phyloP scores from a whole-genome alignment of 495 filamentous ascomycete species.

The Neurospora sublineolata region DNA sequence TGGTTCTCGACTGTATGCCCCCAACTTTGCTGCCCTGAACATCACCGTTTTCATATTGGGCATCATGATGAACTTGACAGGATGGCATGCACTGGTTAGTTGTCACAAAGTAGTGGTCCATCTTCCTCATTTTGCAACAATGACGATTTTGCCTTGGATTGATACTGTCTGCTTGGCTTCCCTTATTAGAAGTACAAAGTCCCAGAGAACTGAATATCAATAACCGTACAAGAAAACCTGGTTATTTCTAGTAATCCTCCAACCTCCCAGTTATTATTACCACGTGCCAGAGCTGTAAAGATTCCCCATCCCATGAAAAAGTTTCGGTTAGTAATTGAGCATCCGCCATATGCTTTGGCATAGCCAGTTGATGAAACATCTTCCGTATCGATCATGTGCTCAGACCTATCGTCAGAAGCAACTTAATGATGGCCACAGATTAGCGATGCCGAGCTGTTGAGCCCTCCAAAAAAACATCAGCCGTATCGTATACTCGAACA shows the following conservation, averaged over 20 bases:
- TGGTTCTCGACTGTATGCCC: background rate
- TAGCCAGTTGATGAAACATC: constrained; percentile 4
- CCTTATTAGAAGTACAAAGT: constrained; percentile 12
- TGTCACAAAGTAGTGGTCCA: background rate
- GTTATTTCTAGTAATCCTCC: constrained; percentile 12
- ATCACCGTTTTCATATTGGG: background rate
- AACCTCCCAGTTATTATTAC: constrained; percentile 12
- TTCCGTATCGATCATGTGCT: constrained; percentile 17
- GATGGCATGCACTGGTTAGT: background rate
- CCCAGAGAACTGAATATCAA: constrained; percentile 11
- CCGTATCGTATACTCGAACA: constrained; percentile 7
- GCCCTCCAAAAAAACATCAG: constrained; percentile 13
- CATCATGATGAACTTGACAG: background rate
- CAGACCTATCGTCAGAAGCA: constrained; percentile 8
- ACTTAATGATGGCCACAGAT: constrained; percentile 20
- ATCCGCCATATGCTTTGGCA: background rate
- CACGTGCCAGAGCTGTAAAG: constrained; percentile 16
- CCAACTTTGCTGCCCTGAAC: background rate
- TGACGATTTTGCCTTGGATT: constrained; percentile 10
- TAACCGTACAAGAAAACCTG: constrained; percentile 16
- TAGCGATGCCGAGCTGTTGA: constrained; percentile 14
- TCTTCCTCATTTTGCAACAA: background rate
- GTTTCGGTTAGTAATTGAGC: background rate
- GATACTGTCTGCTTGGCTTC: constrained; percentile 14
- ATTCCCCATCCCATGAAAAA: constrained; percentile 12